Evolutionary conservation across 169 alveolate genomes (phyloP).

Genomic region (Pseudocohnilembus persalinus): DNA sequence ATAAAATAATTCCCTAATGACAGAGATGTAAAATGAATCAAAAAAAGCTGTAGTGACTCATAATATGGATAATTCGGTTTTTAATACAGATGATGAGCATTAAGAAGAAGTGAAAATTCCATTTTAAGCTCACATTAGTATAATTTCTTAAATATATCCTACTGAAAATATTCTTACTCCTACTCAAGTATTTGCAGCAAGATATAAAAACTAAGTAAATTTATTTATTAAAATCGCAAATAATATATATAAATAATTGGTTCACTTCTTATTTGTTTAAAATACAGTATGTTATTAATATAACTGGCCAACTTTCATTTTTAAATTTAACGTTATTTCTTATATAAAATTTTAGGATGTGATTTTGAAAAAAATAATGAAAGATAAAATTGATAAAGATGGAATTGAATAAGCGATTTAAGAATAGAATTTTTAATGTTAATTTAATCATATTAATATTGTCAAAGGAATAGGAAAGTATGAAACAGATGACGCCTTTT

Average conservation of each 20-base stretch:
- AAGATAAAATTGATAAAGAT: neutral
- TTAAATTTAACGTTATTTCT: too few species aligned
- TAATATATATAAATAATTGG: too few species aligned
- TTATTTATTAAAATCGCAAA: neutral
- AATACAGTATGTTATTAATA: neutral
- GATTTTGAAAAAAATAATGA: neutral
- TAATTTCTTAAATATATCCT: neutral
- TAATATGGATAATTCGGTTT: neutral
- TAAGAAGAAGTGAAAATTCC: neutral
- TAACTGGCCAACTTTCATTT: too few species aligned
- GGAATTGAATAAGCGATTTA: neutral
- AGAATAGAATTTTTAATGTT: neutral
- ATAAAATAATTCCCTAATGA: too few species aligned
- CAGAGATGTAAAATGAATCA: neutral
- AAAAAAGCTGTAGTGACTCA: neutral
- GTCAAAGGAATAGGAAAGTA: neutral
- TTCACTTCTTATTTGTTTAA: neutral
- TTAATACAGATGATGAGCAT: neutral
- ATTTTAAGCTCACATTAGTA: neutral
- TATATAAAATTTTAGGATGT: neutral
- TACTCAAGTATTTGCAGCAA: neutral
- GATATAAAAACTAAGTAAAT: neutral
- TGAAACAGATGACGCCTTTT: neutral
- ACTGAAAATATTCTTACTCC: neutral
- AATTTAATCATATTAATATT: neutral